Conservation (phyloP, 2,329 filamentous ascomycete species). For the Polytolypa hystricis region DNA sequence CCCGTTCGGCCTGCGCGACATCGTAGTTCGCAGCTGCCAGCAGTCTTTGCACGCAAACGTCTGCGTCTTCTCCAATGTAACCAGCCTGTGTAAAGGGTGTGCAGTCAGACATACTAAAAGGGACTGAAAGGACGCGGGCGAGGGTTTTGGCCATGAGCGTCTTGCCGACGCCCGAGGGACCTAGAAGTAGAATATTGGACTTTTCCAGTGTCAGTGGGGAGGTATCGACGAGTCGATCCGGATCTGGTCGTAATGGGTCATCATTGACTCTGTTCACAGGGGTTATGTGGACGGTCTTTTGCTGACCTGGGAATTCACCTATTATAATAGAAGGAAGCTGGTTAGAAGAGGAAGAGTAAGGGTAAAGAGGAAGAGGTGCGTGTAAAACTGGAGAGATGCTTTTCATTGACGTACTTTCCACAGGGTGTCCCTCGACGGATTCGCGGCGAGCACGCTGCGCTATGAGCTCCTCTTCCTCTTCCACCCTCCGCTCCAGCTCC, state of each 20-base stretch:
- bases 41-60: conserved; percentile 82
- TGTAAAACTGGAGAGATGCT: no score
- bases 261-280: conserved; percentile 17
- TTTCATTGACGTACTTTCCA: conserved; percentile 58
- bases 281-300: conserved; percentile 37
- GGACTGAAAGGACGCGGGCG: conserved; percentile 84
- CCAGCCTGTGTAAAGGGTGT: conserved; percentile 93
- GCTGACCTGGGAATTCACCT: conserved; percentile 55
- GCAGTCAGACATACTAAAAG: conserved; percentile 91
- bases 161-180: conserved; percentile 90
- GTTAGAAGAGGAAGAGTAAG: not conserved
- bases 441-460: conserved; percentile 63
- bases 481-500: conserved; percentile 60
- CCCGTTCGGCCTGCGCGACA: conserved; percentile 69
- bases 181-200: conserved; percentile 82
- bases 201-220: conserved; percentile 74
- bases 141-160: conserved; percentile 86
- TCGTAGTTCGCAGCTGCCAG: conserved; percentile 87
- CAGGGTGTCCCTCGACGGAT: conserved; percentile 57
- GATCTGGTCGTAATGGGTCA: conserved; percentile 18
- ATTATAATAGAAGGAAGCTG: conserved; percentile 1
- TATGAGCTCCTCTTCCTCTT: conserved; percentile 64
- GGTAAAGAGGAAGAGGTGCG: not conserved
- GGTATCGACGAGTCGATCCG: conserved; percentile 40
- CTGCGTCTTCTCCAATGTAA: conserved; percentile 97